These are phyloP conservation scores for Hypholoma fasciculare DNA, from an alignment of 768 basidiomycete species.

Conservation along the genomic window DNA sequence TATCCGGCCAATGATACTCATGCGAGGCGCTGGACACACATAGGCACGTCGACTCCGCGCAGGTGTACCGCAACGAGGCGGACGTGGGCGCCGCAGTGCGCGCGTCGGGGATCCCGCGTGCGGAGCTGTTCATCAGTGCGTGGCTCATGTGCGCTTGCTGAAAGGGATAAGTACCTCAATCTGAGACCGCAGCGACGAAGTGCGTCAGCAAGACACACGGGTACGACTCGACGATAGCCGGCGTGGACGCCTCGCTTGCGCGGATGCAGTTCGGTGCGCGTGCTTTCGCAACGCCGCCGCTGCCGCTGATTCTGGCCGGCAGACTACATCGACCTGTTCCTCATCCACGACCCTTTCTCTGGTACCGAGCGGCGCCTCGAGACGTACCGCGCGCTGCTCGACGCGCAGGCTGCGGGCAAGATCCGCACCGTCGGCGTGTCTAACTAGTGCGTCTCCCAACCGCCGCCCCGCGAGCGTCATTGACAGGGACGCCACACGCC, in stretches of 20 bases:
- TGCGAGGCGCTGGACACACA: too few species aligned
- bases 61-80: slow-evolving; percentile 65
- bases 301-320: background rate
- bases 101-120: slow-evolving; percentile 54
- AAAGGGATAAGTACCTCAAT: background rate
- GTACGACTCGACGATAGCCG: slow-evolving; percentile 57
- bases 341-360: slow-evolving; percentile 74
- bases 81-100: slow-evolving; percentile 59
- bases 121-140: slow-evolving; percentile 74
- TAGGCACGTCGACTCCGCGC: slow-evolving; percentile 74
- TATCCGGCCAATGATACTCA: too few species aligned
- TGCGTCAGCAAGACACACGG: slow-evolving; percentile 56
- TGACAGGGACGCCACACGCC: background rate
- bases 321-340: slow-evolving; percentile 44
- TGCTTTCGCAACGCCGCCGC: background rate
- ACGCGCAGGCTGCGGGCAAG: slow-evolving; percentile 63
- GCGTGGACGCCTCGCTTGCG: slow-evolving; percentile 62
- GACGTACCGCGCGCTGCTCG: slow-evolving; percentile 70
- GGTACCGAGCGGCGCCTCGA: slow-evolving; percentile 65
- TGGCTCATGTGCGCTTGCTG: background rate
- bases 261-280: slow-evolving; percentile 57
- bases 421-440: slow-evolving; percentile 78
- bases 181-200: slow-evolving; percentile 59
- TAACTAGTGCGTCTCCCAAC: slow-evolving; percentile 60
- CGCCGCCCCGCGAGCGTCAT: background rate